Conservation (phyloP, 2,329 filamentous ascomycete species). For the Clarireedia paspali region DNA sequence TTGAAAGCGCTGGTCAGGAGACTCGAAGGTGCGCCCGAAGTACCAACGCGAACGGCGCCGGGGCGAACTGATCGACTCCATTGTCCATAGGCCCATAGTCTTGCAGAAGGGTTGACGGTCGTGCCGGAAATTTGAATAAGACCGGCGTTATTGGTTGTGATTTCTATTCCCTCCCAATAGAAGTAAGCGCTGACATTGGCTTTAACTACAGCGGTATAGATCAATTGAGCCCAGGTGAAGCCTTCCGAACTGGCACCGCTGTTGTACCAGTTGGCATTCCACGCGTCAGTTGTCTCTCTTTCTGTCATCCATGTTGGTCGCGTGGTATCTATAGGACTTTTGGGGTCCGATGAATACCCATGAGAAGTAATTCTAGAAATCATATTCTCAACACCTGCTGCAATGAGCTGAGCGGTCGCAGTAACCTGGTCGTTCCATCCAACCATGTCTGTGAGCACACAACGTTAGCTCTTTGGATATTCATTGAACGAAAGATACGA, state of each 20-base stretch:
- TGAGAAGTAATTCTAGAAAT: constrained; percentile 35
- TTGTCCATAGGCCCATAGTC: constrained; percentile 19
- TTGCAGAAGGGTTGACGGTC: constrained; percentile 8
- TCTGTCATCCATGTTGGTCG: no score
- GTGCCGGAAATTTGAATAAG: constrained; percentile 28
- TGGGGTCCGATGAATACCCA: constrained; percentile 34
- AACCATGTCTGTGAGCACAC: no score
- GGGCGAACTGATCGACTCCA: constrained; percentile 15
- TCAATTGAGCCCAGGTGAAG: no score
- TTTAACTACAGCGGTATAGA: constrained; percentile 22
- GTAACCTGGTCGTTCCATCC: constrained; percentile 32
- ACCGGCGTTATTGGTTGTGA: constrained; percentile 14
- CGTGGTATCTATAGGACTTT: constrained; percentile 35
- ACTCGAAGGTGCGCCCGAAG: background rate
- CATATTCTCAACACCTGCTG: constrained; percentile 31
- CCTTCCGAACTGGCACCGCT: no score
- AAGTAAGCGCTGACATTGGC: constrained; percentile 41
- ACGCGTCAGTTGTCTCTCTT: no score
- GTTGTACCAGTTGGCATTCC: no score
- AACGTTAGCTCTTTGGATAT: no score
- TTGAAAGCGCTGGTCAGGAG: constrained; percentile 11
- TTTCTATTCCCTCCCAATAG: constrained; percentile 41
- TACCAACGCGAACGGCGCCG: constrained; percentile 13
- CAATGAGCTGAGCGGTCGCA: constrained; percentile 33
- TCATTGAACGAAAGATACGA: no score